Base-by-base conservation (phyloP, 2,329 filamentous ascomycete species). In the Fusarium chuoi region DNA sequence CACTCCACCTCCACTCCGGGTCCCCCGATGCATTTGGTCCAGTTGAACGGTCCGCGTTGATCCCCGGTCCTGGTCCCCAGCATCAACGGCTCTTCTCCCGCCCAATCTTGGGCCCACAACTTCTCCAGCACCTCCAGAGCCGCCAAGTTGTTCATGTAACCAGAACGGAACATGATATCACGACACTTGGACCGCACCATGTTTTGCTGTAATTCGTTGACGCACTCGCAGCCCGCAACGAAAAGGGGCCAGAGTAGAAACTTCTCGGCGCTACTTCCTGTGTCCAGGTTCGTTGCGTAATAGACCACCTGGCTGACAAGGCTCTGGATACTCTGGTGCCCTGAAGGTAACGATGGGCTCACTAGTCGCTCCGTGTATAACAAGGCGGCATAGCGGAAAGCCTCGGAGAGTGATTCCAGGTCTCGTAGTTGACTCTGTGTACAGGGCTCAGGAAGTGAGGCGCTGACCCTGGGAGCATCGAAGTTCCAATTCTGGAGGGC, bases 221-320 rank as follows among this genome's bases (percentile, higher is more conserved):
- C 92, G 78, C 94, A 97, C 84, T 98, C 96, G 28, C 94, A 95
- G 26, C 95, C 95, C 2, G 93, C 91, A 59, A 98, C 92, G 81
- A 98, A 98, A 7, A 98, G 88, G 6, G 96, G 95, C 96, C 95
- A 98, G 14, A 98, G 89, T 15, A 98, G 85, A 81, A 97, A 98
- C 79, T 98, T 97, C 82, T 97, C 93, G 42, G 92, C 91, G 54
- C 87, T 89, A 77, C 89, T 91, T 45, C 89, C 92, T 7, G 91
- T 88, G 70, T 94, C 91, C 42, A 98, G 90, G 60, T 91, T 92
- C 12, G 91, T 92, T 64, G 96, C 93, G 83, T 97, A 96, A 82
- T 91, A 93, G 45, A 98, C 89, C 2, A 95, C 93, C 74, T 94
- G 91, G 78, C 91, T 91, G 62, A 98, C 95, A 26, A 97, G 88